Base-by-base conservation (phyloP, 352 stramenopile genomes). In the Pythium insidiosum region DNA sequence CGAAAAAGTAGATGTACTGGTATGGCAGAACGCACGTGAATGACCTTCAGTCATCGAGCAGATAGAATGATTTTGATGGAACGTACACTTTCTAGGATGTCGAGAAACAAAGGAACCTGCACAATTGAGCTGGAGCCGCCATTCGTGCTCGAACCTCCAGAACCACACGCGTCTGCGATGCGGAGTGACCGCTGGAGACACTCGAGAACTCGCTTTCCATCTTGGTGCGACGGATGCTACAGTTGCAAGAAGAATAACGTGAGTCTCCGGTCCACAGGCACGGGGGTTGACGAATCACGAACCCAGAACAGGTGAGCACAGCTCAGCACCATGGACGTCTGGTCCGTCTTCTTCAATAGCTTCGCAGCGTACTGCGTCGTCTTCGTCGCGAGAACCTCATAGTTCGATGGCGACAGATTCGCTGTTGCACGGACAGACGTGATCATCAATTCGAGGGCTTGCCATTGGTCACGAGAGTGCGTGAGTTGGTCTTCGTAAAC, bases 231-330 rank as follows among this genome's bases (percentile, higher is more conserved):
- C 19, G 69, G 73, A 39, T 87, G 68, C 74, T 85, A 35, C 6
- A 16, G 44, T 29, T 11, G 22, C 19, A n/a, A 55, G 23, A 50
- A n/a, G n/a, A n/a, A n/a, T n/a, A 58, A 43, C 30, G 62, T 55
- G 20, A 43, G 37, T 11, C 22, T 53, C 10, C 57, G 18, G 19
- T 35, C 38, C 6, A 31, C 35, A 42, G 3, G 15, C 3, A 38
- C 11, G 30, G 9, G 15, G 37, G n/a, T n/a, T n/a, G 25, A 5
- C 21, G 37, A 12, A 13, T 33, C 21, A 68, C 67, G 28, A 65
- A 87, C 68, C 80, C 92, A 99, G 61, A 99, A 99, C 18, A 99
- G 66, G 45, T 98, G 86, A 11, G 95, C 90, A 55, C 88, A 98
- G 31, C 94, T 63, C 30, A 95, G 77, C 24, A 99, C 89, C 83